Conservation (phyloP, 441 rosid genomes). For the Hura crepitans region DNA sequence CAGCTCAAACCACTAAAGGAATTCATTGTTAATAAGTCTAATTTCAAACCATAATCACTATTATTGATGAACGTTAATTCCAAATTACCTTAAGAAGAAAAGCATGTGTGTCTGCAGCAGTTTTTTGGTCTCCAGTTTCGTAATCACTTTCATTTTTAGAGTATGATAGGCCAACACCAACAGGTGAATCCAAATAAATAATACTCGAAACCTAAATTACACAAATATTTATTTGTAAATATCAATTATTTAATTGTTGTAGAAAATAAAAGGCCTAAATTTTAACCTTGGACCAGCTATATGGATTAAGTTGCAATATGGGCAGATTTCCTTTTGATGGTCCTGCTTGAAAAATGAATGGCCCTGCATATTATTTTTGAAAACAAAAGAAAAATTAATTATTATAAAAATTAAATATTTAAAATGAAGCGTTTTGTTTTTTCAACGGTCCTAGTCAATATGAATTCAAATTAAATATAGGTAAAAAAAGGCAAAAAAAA, state of each 20-base stretch:
- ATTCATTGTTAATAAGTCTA: too few species aligned
- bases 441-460: too few species aligned
- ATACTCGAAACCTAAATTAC: constrained; percentile 57
- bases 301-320: constrained; percentile 49
- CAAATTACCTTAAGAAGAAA: constrained; percentile 47
- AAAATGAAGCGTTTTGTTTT: too few species aligned
- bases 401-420: too few species aligned
- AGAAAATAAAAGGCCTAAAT: not conserved
- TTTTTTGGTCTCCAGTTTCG: constrained; percentile 38
- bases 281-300: constrained; percentile 64
- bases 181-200: constrained; percentile 58
- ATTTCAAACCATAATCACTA: too few species aligned
- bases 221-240: not conserved
- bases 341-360: constrained; percentile 47
- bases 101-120: constrained; percentile 46
- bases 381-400: too few species aligned
- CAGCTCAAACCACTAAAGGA: constrained; percentile 40
- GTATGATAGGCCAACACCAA: constrained; percentile 55
- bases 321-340: constrained; percentile 34
- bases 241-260: not conserved
- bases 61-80: too few species aligned
- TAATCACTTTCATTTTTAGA: constrained; percentile 30
- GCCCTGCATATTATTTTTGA: constrained; percentile 35
- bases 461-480: too few species aligned
- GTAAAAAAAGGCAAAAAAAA: too few species aligned